Conservation (phyloP, 2,329 filamentous ascomycete species). For the Neofusicoccum umdonicola region DNA sequence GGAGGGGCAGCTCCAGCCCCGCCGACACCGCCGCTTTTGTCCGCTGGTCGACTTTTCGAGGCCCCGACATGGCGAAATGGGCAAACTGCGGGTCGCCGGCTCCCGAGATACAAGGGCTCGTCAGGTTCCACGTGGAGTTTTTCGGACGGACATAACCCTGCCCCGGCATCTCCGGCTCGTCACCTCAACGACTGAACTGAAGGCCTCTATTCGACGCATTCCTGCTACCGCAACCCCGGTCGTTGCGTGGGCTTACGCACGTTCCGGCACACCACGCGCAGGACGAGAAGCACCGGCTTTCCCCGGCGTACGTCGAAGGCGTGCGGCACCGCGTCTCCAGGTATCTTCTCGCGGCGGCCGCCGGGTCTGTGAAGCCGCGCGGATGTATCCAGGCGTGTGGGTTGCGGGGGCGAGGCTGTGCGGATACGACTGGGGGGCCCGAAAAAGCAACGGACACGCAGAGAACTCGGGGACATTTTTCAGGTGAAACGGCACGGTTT, state of each 20-base stretch:
- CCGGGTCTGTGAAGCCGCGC: neutral
- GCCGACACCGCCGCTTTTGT: neutral
- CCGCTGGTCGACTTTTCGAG: neutral
- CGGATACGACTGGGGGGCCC: neutral
- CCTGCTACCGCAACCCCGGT: constrained; percentile 6
- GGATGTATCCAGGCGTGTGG: neutral
- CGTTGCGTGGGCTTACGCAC: constrained; percentile 8
- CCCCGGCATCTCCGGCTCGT: constrained; percentile 12
- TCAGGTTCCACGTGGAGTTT: constrained; percentile 12
- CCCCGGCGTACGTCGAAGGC: neutral
- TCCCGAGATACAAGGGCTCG: neutral
- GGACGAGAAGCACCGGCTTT: neutral
- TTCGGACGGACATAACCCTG: constrained; percentile 12
- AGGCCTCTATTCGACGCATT: constrained; percentile 9
- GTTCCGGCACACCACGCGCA: neutral
- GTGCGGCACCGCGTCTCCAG: neutral
- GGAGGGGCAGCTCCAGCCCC: neutral
- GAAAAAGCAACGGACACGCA: neutral
- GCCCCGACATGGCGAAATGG: neutral
- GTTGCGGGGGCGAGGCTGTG: neutral
- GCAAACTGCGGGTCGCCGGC: constrained; percentile 7
- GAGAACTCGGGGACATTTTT: constrained; percentile 2
- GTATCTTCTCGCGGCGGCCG: neutral
- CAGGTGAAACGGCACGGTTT: constrained; percentile 7
- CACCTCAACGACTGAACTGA: neutral